Evolutionary conservation across 108 stramenopile species (phyloP).

Genomic region (Nitzschia putrida): DNA sequence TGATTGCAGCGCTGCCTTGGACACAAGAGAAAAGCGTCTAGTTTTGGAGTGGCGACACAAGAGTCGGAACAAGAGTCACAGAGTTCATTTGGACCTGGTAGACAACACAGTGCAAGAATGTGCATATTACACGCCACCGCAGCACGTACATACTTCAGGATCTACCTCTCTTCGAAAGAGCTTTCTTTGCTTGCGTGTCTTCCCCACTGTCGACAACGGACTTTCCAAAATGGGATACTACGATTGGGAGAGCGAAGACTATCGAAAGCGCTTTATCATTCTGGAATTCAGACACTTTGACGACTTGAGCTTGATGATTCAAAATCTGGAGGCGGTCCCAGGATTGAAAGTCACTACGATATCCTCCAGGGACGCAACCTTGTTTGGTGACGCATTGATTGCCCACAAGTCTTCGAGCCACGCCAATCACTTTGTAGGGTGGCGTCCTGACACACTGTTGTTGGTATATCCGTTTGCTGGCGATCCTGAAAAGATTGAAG

Average conservation of each 20-base stretch:
- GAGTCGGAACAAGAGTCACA: not conserved
- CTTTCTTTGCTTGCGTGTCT: conserved; percentile 51
- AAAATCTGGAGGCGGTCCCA: not conserved
- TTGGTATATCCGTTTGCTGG: conserved; percentile 75
- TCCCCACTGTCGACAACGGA: conserved; percentile 39
- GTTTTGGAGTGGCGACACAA: conserved; percentile 8
- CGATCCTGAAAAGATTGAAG: conserved; percentile 43
- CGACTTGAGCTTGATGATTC: conserved; percentile 24
- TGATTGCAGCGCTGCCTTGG: conserved; percentile 40
- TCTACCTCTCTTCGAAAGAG: conserved; percentile 20
- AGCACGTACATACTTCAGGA: not conserved
- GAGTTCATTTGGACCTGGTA: conserved; percentile 22
- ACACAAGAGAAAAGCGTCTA: conserved; percentile 33
- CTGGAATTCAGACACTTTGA: conserved; percentile 47
- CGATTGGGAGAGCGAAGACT: conserved; percentile 19
- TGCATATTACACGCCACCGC: conserved; percentile 37
- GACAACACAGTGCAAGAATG: conserved; percentile 49
- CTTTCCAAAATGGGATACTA: conserved; percentile 33
- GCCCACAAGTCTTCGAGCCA: conserved; percentile 2
- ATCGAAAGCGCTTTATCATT: conserved; percentile 37
- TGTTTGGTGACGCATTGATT: conserved; percentile 7
- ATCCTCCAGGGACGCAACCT: conserved; percentile 19
- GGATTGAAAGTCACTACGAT: conserved; percentile 25
- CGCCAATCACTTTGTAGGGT: not conserved
- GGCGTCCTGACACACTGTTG: conserved; percentile 41